Evolutionary conservation across 345 rosid genomes (phyloP), one percentile per base, ranked within the genome.

Genomic region (Rubroshorea leprosula): DNA sequence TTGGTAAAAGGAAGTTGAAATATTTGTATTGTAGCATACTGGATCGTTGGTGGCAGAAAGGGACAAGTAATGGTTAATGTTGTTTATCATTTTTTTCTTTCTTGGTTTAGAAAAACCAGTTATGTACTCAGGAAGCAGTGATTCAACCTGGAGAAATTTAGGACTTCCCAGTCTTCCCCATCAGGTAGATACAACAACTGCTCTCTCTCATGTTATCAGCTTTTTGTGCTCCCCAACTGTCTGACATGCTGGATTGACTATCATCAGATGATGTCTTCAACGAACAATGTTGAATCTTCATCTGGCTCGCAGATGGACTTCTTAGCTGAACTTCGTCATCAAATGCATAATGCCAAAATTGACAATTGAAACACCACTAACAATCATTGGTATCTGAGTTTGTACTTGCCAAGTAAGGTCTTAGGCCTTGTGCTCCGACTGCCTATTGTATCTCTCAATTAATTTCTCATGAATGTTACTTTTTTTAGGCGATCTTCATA

Each of bases 31-130:
- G 4, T 27, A 27, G 31, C 31, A 27, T 27, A 27, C 31, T 27
- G 8, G 8, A 4, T 3, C 4, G 4, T 3, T 27, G 31, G 31
- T 27, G 31, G 31, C 8, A 27, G 8, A 27, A 27, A 27, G 8
- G 8, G 8, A 27, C 4, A 27, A 27, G 8, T 3, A 27, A 27
- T 8, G 31, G 5, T 8, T 27, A 3, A 27, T 27, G 31, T 27
- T 39, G 23, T 19, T 52, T 21, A 6, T 29, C 20, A 16, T 52
- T 38, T 29, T 35, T 12, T 62, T 47, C 23, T 27, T 58, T 16
- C 74, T 55, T n/a, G n/a, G n/a, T n/a, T 70, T 84, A 85, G 92
- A 80, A 60, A 82, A 78, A 64, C 88, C 92, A 11, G 79, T 78
- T 52, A 47, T 80, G 72, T 78, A 73, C 68, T 58, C 86, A 4